Evolutionary conservation across 2,329 filamentous ascomycete species (phyloP), one percentile per base, ranked within the genome.

Genomic region (Fusarium sp.): DNA sequence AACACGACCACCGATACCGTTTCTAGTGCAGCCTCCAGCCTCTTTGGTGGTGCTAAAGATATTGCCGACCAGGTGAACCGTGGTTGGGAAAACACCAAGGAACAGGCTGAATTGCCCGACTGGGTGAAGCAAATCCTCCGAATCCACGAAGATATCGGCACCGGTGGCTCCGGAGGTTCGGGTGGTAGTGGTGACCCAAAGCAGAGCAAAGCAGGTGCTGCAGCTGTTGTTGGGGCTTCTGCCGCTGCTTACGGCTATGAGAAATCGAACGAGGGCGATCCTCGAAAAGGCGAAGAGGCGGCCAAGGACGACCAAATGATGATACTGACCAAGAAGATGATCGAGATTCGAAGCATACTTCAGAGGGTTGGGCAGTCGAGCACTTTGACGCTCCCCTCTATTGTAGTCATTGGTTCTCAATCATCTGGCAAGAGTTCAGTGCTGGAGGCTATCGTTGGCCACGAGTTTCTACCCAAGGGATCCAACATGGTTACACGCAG

Each of bases 281-380:
- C 85, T 6, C 85, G 90, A 59, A 84, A 86, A 9, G 85, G 83
- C 18, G 89, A 91, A 60, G 90, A 92, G 76, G 86, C 88, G 51
- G 93, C 94, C 16, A 90, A 90, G 75, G 96, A 99, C 76, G 96
- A 99, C 78, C 96, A 99, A 81, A 99, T 99, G 95, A 99, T 99
- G 96, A 87, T 98, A 73, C 85, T 99, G 76, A 99, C 97, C 2
- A 95, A 96, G 84, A 98, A 98, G 83, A 99, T 99, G 96, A 99
- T 99, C 76, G 96, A 99, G 84, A 98, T 99, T 61, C 88, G 97
- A 72, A 95, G 91, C 72, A 94, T 99, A 60, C 86, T 99, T 27
- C 93, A 97, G 77, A 94, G 91, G 28, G 93, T 99, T 48, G 97
- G 95, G 36, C 95, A 99, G 83, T 97, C 95, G 1, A 94, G 92